Evolutionary conservation across 75 land plant genomes (phyloP), one percentile per base, ranked within the genome.

Genomic region (Pseudotsuga menziesii): DNA sequence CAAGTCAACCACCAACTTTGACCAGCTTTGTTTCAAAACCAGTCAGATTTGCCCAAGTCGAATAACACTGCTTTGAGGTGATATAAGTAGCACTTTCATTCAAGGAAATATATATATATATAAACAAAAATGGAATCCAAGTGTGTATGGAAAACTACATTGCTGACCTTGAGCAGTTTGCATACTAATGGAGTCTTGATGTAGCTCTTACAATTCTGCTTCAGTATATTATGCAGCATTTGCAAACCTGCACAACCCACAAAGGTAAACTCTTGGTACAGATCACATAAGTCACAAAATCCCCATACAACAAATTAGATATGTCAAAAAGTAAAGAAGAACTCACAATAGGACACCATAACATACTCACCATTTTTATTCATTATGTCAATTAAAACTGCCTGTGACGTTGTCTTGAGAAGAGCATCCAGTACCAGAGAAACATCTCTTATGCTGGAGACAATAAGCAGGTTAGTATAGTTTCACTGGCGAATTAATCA

Each of bases 381-480:
- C 32, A 92, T 82, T 55, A 96, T 86, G 77, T 96, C 99, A 72
- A 52, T 48, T 80, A 96, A 81, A 79, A 96, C 89, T 0, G 56
- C 73, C n/a, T 89, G 81, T 56, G 94, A 90, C 77, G 82, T 81
- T 57, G 99, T 96, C 77, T 94, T 87, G 76, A 96, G 74, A 36
- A 96, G 78, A 16, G 93, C 99, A 83, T 94, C 99, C 78, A 96
- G 89, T 76, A 96, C 81, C 85, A 96, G 75, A 57, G 99, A 96
- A 59, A 96, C 85, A 78, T 96, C 97, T 69, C 93, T 82, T 58
- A 78, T 86, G 76, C 99, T 96, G 83, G 66, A 77, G 56, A 74
- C 73, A 59, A 12, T 11, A 74, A 44, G 64, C 36, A 63, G 72
- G 20, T 69, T 17, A 17, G 22, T 15, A 9, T 5, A 69, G 72